These are phyloP conservation scores for Warburgia ugandensis DNA, from an alignment of 164 flowering plant species.

Conservation along the genomic window DNA sequence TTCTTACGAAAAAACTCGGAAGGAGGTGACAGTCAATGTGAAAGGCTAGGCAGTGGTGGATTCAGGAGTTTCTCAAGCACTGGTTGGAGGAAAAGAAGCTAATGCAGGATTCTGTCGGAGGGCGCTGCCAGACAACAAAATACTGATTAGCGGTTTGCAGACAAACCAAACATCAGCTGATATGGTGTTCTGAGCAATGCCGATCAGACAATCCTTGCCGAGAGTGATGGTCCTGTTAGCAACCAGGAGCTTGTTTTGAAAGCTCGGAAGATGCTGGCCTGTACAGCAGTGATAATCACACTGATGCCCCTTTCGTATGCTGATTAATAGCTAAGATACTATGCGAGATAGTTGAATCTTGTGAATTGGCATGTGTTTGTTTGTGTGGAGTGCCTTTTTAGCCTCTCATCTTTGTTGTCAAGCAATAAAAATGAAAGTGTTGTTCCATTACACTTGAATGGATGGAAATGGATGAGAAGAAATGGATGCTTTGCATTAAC, in stretches of 20 bases:
- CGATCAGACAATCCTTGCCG: constrained; percentile 65
- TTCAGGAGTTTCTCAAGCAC: constrained; percentile 69
- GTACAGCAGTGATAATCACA: constrained; percentile 65
- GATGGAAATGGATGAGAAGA: too few relatives aligned
- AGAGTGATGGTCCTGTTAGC: constrained; percentile 41
- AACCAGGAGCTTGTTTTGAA: constrained; percentile 60
- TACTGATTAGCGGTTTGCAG: constrained; percentile 88
- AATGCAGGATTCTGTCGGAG: constrained; percentile 63
- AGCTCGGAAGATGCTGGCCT: constrained; percentile 80
- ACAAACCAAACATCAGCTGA: constrained; percentile 89
- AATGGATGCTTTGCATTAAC: not conserved
- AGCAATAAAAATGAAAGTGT: not conserved
- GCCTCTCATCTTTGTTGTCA: not conserved
- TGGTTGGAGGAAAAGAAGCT: constrained; percentile 70
- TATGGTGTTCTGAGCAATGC: constrained; percentile 96
- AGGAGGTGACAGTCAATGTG: constrained; percentile 25
- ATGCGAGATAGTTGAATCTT: not conserved
- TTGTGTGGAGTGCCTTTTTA: not conserved
- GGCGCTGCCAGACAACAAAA: constrained; percentile 48
- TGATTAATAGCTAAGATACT: constrained; percentile 6
- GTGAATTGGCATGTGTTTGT: not conserved
- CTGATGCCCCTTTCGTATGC: constrained; percentile 64
- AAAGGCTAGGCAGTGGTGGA: constrained; percentile 42
- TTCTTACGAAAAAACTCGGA: constrained; percentile 57
- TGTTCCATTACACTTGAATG: too few relatives aligned